Evolutionary conservation across 495 filamentous ascomycete genomes (phyloP), one percentile per base, ranked within the genome.

Genomic region (Neurospora sp.): DNA sequence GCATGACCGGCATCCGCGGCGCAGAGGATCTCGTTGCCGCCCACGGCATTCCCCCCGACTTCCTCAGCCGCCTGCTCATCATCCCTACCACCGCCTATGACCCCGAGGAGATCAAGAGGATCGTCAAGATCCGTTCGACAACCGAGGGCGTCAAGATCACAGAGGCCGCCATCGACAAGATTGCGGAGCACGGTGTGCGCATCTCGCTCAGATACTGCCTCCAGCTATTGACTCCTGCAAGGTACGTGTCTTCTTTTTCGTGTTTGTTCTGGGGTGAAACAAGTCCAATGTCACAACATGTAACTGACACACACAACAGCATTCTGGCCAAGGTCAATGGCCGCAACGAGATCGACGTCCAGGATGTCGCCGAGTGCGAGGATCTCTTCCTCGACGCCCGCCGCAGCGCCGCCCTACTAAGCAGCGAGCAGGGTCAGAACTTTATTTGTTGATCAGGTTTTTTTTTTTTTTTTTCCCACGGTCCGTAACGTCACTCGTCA

Each of bases 191-290:
- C 76, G 96, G 94, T 69, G 92, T 91, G 76, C 89, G 90, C 75
- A 93, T 97, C 74, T 96, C 92, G 80, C 82, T 99, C 79, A 86
- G 96, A 78, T 98, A 99, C 84, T 94, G 94, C 69, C 82, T 98
- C 78, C 96, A 98, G 81, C 82, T 99, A 73, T 84, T 99, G 76
- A 91, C 94, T n/a, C 94, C 96, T 3, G 92, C 96, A 71, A 86
- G 85, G 85, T 86, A 80, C 72, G 80, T 83, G 68, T 27, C 31
- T 11, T 74, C 39, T 18, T 61, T 16, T 31, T 31, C 31, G 10
- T 70, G n/a, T 70, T 48, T 68, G 20, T 65, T 73, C 61, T 41
- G 69, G 35, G 39, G n/a, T 69, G 61, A 61, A 31, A 39, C 35
- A 70, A 8, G 18, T 46, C 42, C 48, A 27, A 22, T 46, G 42